Conservation (phyloP, 768 basidiomycete species). For the Nidularia pulvinata region DNA sequence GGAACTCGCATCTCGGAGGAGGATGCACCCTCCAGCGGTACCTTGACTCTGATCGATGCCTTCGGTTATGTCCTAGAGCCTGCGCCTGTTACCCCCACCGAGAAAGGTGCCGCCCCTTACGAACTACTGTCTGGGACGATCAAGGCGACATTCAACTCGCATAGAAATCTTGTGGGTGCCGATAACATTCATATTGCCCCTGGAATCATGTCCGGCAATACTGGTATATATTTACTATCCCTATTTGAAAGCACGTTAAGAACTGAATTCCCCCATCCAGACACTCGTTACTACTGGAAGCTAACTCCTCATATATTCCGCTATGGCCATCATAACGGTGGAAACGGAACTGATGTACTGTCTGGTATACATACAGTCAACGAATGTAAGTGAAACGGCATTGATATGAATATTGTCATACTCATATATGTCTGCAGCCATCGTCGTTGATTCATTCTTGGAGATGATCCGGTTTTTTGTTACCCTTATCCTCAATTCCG, state of each 20-base stretch:
- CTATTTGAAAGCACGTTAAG: conserved; percentile 1
- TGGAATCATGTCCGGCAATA: conserved; percentile 61
- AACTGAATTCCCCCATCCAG: conserved; percentile 30
- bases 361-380: conserved; percentile 69
- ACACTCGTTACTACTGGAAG: conserved; percentile 60
- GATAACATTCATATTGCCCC: conserved; percentile 46
- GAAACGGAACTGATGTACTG: conserved; percentile 21
- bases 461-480: conserved; percentile 70
- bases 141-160: conserved; percentile 56
- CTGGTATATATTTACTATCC: conserved; percentile 29
- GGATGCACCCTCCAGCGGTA: conserved; percentile 36
- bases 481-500: conserved; percentile 64
- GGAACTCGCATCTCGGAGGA: conserved; percentile 34
- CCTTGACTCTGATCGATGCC: conserved; percentile 47
- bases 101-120: conserved; percentile 41
- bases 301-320: conserved; percentile 67
- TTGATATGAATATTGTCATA: not conserved
- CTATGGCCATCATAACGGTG: conserved; percentile 48
- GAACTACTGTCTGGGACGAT: conserved; percentile 62
- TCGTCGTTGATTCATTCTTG: conserved; percentile 48
- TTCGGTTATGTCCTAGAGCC: conserved; percentile 56
- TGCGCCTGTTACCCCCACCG: conserved; percentile 61
- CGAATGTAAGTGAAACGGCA: conserved; percentile 47
- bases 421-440: conserved; percentile 30
- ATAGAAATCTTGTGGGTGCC: conserved; percentile 28